Conservation (phyloP, 495 filamentous ascomycete genomes). For the Terfezia claveryi region DNA sequence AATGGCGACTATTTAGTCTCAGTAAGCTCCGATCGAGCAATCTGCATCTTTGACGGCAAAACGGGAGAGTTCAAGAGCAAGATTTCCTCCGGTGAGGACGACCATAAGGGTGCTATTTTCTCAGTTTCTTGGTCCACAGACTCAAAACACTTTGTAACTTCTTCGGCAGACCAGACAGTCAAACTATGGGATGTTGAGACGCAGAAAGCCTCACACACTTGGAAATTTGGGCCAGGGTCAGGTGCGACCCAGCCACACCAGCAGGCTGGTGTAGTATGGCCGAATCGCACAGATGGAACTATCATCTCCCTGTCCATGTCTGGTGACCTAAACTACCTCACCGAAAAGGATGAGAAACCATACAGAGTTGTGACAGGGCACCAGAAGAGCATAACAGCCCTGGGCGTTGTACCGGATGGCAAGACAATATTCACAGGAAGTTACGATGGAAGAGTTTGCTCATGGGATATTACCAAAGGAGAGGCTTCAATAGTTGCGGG, state of each 20-base stretch:
- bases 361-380: constrained; percentile 61
- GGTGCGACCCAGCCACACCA: constrained; percentile 43
- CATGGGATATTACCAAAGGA: constrained; percentile 55
- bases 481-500: constrained; percentile 48
- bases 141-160: constrained; percentile 72
- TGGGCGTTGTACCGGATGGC: constrained; percentile 29
- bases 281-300: constrained; percentile 56
- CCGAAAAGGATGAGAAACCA: constrained; percentile 43
- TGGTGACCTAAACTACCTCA: constrained; percentile 78
- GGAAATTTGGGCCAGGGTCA: constrained; percentile 49
- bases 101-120: constrained; percentile 81
- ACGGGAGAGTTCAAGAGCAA: constrained; percentile 59
- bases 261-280: constrained; percentile 89
- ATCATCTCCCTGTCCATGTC: constrained; percentile 73
- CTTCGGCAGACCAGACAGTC: constrained; percentile 83
- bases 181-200: constrained; percentile 72
- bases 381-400: constrained; percentile 72
- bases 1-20: constrained; percentile 68
- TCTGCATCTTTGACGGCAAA: constrained; percentile 89
- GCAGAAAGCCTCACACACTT: constrained; percentile 52
- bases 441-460: constrained; percentile 67
- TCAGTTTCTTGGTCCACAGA: constrained; percentile 75
- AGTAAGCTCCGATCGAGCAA: constrained; percentile 69
- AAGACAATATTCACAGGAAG: constrained; percentile 66
- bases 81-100: constrained; percentile 48